phyloP scores from a whole-genome alignment of 129 eudicot species.

The Flaveria ramosissima region DNA sequence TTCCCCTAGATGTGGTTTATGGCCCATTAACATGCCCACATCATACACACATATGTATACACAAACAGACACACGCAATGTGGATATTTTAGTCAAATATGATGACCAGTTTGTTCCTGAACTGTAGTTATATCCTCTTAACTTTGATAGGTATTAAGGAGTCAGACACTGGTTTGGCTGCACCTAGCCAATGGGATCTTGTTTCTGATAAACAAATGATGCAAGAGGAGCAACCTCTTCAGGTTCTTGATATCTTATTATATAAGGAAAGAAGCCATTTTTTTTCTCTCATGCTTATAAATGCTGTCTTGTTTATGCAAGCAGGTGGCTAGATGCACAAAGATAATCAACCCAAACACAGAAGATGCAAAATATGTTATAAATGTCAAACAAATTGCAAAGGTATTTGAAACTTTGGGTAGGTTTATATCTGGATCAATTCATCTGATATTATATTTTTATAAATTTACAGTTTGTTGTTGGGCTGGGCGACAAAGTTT shows the following conservation, averaged over 20 bases:
- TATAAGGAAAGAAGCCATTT: neutral
- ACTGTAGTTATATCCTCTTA: neutral
- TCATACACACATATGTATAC: neutral
- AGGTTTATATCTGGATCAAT: conserved; percentile 2
- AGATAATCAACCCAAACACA: conserved; percentile 90
- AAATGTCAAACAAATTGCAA: conserved; percentile 95
- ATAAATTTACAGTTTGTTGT: conserved; percentile 80
- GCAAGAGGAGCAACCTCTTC: conserved; percentile 99
- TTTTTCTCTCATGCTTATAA: neutral
- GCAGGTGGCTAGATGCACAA: conserved; percentile 97
- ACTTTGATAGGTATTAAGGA: conserved; percentile 77
- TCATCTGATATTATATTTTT: conserved; percentile 25
- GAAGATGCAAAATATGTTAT: conserved; percentile 96
- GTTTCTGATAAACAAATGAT: conserved; percentile 99
- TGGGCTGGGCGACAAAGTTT: conserved; percentile 95
- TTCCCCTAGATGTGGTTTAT: neutral
- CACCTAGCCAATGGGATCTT: conserved; percentile 99
- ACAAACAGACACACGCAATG: too few species aligned
- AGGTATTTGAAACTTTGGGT: conserved; percentile 43
- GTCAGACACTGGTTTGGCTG: conserved; percentile 98
- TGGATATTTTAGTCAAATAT: neutral
- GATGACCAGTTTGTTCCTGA: conserved; percentile 8
- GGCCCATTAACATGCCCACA: neutral
- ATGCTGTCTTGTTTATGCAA: conserved; percentile 18
- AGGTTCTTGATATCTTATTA: conserved; percentile 44